Evolutionary conservation across 495 filamentous ascomycete species (phyloP), one percentile per base, ranked within the genome.

Genomic region (Usnea hakonensis): DNA sequence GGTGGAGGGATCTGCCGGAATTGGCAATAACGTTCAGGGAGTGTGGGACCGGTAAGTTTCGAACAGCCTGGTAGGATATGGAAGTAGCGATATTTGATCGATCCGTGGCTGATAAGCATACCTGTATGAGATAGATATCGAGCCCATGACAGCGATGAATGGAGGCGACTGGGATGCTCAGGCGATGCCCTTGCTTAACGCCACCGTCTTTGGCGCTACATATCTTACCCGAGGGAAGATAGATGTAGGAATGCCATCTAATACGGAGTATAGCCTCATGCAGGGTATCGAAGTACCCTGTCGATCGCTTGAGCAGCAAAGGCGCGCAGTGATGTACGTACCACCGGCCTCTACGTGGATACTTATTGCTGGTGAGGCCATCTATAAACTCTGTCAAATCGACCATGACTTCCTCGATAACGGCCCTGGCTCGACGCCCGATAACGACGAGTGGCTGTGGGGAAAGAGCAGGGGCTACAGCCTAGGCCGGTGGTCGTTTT

Each of bases 401-500:
- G 60, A n/a, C 9, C 65, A 23, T 65, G 61, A n/a, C 41, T 26
- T 17, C 28, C 11, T 9, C 7, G 41, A 44, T n/a, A 7, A n/a
- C 41, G 41, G 0, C 41, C 41, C 41, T 5, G 41, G 41, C 41
- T 44, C 41, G 41, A 44, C 41, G 3, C n/a, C 41, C 7, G 19
- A 44, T 44, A n/a, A n/a, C 21, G 41, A 21, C 41, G 54, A 56
- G 35, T 36, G 54, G 54, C 19, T 36, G 33, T 13, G 54, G 33
- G 35, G 33, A 1, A 14, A 56, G 54, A 30, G 57, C 55, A n/a
- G 58, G 69, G 28, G 61, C 10, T 38, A 57, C 59, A 77, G 74
- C 71, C 75, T 78, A 37, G 30, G 54, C 37, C 69, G 74, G 57
- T 78, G 73, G 72, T 69, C 69, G 9, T 67, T 65, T 54, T 77